Evolutionary conservation across 2,329 filamentous ascomycete genomes (phyloP), one percentile per base, ranked within the genome.

Genomic region (Endocalyx cinctus): DNA sequence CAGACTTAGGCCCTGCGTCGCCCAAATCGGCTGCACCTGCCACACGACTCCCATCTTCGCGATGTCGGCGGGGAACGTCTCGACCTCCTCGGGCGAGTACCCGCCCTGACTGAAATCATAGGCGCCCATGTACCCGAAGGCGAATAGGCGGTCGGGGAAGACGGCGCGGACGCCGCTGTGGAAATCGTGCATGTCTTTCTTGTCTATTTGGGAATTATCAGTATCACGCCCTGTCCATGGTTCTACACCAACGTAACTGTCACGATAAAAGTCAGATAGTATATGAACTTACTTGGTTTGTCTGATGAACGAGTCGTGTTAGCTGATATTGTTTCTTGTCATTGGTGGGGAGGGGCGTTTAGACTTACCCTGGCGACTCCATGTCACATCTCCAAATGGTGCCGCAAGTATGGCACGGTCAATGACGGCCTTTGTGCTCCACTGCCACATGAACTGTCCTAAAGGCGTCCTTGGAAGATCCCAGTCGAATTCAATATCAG

Each of bases 21-120:
- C 31, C 31, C 31, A 33, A 16, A 33, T 33, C 13, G 31, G 31
- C 23, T 33, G 31, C 10, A 33, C 31, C 23, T 33, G 31, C 31
- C 31, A 33, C 5, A 33, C 31, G 5, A 33, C 25, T 6, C 31
- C 31, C 23, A 33, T 27, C 31, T 33, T 33, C 8, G 31, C 31
- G 15, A 33, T 33, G 23, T 33, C 31, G 5, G 22, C 17, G 23
- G 18, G 22, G 23, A 33, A 33, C 6, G 31, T 27, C 15, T 27
- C 14, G 15, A 33, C 15, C 23, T 33, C 23, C 23, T 33, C 16
- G 13, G 17, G 22, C 15, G 31, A 27, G 17, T 27, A 33, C n/a
- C 31, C 31, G 22, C 23, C 31, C 23, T 33, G 17, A 6, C 17
- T 18, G 23, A 27, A 33, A 15, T 33, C 31, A 15, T 33, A 33